These are phyloP conservation scores for Vigna unguiculata DNA, from an alignment of 306 rosid species.

Conservation along the genomic window DNA sequence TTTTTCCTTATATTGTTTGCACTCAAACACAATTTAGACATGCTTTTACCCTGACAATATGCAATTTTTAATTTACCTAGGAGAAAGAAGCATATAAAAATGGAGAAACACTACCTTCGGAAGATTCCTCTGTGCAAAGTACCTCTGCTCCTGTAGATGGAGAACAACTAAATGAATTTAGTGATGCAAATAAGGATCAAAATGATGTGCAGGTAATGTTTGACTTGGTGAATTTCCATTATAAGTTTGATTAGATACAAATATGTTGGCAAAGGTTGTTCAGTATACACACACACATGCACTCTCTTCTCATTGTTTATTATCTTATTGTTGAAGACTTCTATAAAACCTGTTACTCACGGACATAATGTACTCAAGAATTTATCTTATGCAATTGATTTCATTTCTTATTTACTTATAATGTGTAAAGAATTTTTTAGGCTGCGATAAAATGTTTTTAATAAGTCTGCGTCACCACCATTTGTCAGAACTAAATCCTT, in stretches of 20 bases:
- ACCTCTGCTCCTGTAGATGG: conserved; percentile 53
- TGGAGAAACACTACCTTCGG: conserved; percentile 55
- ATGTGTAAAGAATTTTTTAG: neutral
- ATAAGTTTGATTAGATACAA: conserved; percentile 30
- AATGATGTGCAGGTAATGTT: conserved; percentile 58
- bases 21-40: neutral
- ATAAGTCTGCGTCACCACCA: conserved; percentile 22
- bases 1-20: neutral
- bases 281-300: no score
- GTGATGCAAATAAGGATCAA: conserved; percentile 62
- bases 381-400: conserved; percentile 10
- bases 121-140: conserved; percentile 53
- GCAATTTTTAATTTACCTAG: conserved; percentile 47
- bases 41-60: conserved; percentile 30
- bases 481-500: conserved; percentile 31
- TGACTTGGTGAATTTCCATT: conserved; percentile 32
- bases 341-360: conserved; percentile 21
- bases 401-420: conserved; percentile 12
- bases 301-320: conserved; percentile 5
- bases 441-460: neutral
- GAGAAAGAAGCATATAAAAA: conserved; percentile 60
- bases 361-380: conserved; percentile 12
- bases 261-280: conserved; percentile 27
- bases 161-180: conserved; percentile 54
- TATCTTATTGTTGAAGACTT: conserved; percentile 17